phyloP scores from a whole-genome alignment of 2,329 filamentous ascomycete genomes.

The Monilinia fructigena region DNA sequence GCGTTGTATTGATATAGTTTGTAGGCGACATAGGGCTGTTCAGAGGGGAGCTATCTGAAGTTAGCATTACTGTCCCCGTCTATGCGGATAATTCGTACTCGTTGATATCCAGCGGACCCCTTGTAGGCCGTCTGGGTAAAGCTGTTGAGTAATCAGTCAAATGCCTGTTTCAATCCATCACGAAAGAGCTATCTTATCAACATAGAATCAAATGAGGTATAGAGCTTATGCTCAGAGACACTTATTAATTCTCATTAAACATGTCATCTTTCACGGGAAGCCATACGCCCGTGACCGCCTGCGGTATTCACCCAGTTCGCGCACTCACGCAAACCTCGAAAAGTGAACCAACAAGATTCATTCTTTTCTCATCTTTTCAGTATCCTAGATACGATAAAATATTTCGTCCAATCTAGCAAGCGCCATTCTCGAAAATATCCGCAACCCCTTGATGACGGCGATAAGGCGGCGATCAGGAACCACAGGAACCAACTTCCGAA shows the following conservation, averaged over 20 bases:
- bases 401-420: not conserved
- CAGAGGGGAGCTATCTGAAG: slow-evolving; percentile 26
- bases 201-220: not conserved
- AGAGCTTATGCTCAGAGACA: not conserved
- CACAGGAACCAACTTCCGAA: not conserved
- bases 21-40: slow-evolving; percentile 22
- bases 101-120: slow-evolving; percentile 72
- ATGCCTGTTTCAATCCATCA: not conserved
- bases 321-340: not conserved
- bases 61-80: slow-evolving; percentile 8
- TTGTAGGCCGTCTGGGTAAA: slow-evolving; percentile 65
- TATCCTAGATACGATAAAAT: no score
- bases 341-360: not conserved
- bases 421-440: not conserved
- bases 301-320: not conserved
- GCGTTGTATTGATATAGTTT: slow-evolving; percentile 22
- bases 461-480: no score
- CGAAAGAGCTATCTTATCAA: no score
- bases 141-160: slow-evolving; percentile 25
- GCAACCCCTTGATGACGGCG: not conserved
- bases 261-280: not conserved
- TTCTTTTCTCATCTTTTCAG: not conserved
- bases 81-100: slow-evolving; percentile 56
- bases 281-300: not conserved
- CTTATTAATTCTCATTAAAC: not conserved